These are phyloP conservation scores for Trichoderma sp. DNA, from an alignment of 2,329 filamentous ascomycete genomes.

Conservation along the genomic window DNA sequence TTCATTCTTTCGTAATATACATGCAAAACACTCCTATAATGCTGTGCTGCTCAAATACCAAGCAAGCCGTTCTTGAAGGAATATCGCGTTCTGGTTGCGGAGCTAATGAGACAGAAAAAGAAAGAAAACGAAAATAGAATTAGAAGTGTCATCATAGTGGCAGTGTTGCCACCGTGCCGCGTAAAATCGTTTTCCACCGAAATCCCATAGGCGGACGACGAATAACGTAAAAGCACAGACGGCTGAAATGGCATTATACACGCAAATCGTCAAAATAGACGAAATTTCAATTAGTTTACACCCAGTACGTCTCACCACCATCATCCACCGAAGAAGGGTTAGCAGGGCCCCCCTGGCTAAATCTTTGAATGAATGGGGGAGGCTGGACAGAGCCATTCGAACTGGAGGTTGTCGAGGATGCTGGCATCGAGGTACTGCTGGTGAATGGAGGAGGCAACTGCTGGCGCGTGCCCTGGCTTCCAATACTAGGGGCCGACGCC, in stretches of 20 bases:
- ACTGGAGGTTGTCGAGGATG: conserved; percentile 34
- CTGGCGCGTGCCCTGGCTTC: conserved; percentile 36
- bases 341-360: conserved; percentile 32
- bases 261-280: conserved; percentile 32
- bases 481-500: conserved; percentile 28
- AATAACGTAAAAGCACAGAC: conserved; percentile 26
- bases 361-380: conserved; percentile 35
- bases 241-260: conserved; percentile 39
- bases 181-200: conserved; percentile 34
- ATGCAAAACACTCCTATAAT: conserved; percentile 36
- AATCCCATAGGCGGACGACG: conserved; percentile 26
- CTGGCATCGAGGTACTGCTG: conserved; percentile 36
- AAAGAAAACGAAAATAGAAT: conserved; percentile 28
- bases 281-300: conserved; percentile 39
- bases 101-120: conserved; percentile 39
- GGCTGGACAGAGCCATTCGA: conserved; percentile 33
- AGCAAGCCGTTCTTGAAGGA: conserved; percentile 12
- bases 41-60: conserved; percentile 34
- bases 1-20: conserved; percentile 39
- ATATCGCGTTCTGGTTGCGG: conserved; percentile 23
- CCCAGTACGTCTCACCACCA: conserved; percentile 42
- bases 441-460: conserved; percentile 40
- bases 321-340: conserved; percentile 35
- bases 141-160: conserved; percentile 46
- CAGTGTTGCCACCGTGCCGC: conserved; percentile 41